Conservation (phyloP, 495 filamentous ascomycete genomes). For the Venustampulla echinocandica region DNA sequence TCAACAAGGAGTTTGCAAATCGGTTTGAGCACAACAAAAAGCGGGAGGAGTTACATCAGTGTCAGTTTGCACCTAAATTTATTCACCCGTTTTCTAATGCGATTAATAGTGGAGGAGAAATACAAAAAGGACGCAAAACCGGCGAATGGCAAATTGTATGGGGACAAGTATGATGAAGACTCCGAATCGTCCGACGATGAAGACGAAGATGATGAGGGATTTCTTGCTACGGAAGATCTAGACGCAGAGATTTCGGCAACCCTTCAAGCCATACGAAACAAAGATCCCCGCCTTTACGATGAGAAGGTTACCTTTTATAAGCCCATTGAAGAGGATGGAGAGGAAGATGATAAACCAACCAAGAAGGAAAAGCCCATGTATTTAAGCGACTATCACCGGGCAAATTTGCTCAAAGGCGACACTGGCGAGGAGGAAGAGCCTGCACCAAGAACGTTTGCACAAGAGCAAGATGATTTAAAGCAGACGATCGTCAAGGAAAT, state of each 20-base stretch:
- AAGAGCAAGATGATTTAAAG: constrained; percentile 81
- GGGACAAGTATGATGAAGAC: constrained; percentile 39
- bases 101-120: constrained; percentile 68
- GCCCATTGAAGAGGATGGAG: constrained; percentile 44
- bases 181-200: constrained; percentile 56
- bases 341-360: constrained; percentile 17
- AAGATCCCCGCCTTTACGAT: constrained; percentile 88
- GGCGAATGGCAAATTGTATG: constrained; percentile 27
- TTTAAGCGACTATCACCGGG: constrained; percentile 81
- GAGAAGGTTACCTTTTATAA: constrained; percentile 66
- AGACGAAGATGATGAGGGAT: constrained; percentile 82
- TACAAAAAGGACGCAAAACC: constrained; percentile 38
- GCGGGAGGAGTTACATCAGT: constrained; percentile 73
- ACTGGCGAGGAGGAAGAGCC: constrained; percentile 41
- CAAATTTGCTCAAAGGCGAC: constrained; percentile 64
- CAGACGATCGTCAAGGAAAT: constrained; percentile 68
- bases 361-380: constrained; percentile 79
- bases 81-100: constrained; percentile 4
- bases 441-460: constrained; percentile 59
- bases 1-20: constrained; percentile 85
- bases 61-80: constrained; percentile 39
- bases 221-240: constrained; percentile 69
- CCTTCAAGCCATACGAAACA: constrained; percentile 74
- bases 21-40: constrained; percentile 96
- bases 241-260: constrained; percentile 83